Evolutionary conservation across 768 basidiomycete genomes (phyloP).

Genomic region (Calocybe indica): DNA sequence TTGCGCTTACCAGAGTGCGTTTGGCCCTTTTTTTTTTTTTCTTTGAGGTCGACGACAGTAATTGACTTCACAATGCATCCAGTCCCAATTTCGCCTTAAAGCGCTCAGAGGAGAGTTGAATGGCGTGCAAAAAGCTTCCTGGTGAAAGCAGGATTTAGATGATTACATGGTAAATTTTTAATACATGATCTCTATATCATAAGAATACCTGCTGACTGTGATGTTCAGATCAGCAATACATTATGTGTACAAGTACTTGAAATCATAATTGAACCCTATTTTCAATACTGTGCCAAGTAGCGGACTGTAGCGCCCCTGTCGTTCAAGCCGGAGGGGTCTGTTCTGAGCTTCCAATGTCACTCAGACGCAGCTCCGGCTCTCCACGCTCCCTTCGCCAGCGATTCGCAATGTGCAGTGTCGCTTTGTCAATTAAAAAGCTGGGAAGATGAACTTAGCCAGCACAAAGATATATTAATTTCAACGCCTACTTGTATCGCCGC

Average conservation of each 20-base stretch:
- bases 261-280: neutral
- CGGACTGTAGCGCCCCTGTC: neutral
- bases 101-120: slow-evolving; percentile 78
- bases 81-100: slow-evolving; percentile 91
- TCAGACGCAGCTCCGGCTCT: slow-evolving; percentile 59
- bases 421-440: slow-evolving; percentile 76
- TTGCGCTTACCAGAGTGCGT: slow-evolving; percentile 74
- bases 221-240: too few species aligned
- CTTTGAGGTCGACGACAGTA: too few species aligned
- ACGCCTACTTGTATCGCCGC: slow-evolving; percentile 68
- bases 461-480: neutral
- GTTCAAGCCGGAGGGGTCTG: slow-evolving; percentile 16
- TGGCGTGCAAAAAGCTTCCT: slow-evolving; percentile 89
- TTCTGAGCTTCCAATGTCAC: slow-evolving; percentile 41
- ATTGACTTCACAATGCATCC: neutral
- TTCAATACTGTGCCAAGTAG: neutral
- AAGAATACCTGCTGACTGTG: too few species aligned
- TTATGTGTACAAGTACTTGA: too few species aligned
- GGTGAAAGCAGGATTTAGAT: slow-evolving; percentile 39
- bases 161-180: neutral
- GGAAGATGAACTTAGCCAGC: slow-evolving; percentile 1
- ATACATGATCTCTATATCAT: neutral
- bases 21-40: slow-evolving; percentile 7
- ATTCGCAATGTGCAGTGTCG: slow-evolving; percentile 67
- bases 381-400: slow-evolving; percentile 87